Evolutionary conservation across 176 grass and related monocot species (phyloP).

Genomic region (Miscanthus lutarioriparius): DNA sequence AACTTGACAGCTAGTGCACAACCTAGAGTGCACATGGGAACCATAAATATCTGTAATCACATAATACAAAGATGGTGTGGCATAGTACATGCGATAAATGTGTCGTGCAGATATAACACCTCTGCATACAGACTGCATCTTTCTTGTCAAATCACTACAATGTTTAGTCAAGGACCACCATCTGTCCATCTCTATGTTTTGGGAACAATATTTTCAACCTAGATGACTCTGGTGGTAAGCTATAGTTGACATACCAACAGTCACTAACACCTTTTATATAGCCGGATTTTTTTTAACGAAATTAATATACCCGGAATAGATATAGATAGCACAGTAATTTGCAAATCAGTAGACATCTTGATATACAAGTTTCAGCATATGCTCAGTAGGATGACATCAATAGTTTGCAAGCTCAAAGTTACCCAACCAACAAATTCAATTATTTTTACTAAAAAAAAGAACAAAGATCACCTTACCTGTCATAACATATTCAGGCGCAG

Average conservation of each 20-base stretch:
- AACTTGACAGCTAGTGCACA: slow-evolving; percentile 16
- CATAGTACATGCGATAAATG: slow-evolving; percentile 27
- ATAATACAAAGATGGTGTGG: slow-evolving; percentile 19
- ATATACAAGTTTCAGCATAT: not conserved
- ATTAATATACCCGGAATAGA: not conserved
- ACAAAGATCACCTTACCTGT: slow-evolving; percentile 42
- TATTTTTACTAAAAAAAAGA: not conserved
- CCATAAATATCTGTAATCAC: slow-evolving; percentile 29
- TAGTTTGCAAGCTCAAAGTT: not conserved
- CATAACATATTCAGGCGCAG: slow-evolving; percentile 78
- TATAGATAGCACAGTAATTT: not conserved
- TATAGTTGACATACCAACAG: not conserved
- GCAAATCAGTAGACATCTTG: not conserved
- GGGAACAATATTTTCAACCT: not conserved
- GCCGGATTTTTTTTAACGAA: not conserved
- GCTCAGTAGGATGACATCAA: not conserved
- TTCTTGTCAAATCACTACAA: not conserved
- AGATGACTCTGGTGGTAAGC: not conserved
- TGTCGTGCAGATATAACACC: not conserved
- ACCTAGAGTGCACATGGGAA: slow-evolving; percentile 29
- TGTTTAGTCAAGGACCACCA: slow-evolving; percentile 9
- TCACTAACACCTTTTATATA: not conserved
- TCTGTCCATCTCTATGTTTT: slow-evolving; percentile 8
- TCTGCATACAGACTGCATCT: slow-evolving; percentile 26
- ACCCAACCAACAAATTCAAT: not conserved